Evolutionary conservation across 2,329 filamentous ascomycete species (phyloP), one percentile per base, ranked within the genome.

Genomic region (Neoascochyta sp.): DNA sequence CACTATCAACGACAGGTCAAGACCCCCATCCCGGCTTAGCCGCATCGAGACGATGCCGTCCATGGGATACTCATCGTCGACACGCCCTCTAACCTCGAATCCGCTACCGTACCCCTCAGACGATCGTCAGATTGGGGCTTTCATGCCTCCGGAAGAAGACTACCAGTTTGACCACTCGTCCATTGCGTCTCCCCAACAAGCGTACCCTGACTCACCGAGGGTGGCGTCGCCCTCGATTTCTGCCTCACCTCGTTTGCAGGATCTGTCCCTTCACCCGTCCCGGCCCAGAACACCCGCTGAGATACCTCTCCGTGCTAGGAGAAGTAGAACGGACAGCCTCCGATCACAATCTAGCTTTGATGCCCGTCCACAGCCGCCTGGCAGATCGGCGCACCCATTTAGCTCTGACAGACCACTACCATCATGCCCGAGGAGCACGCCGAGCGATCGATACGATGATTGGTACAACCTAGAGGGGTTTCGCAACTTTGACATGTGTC

Each of bases 401-500:
- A 45, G 39, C 20, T 22, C 52, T 5, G 45, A 54, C 24, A 53
- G 33, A 26, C 54, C 55, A 7, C 34, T 63, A 2, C 57, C 83
- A 3, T 72, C 79, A 3, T 95, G 89, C 48, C 81, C 81, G 5
- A 74, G 86, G 38, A 76, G 74, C 21, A 66, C 72, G 4, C 75
- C 77, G 8, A 73, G 78, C 9, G 66, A 74, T 7, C 80, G 80
- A 2, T 74, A 80, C 39, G 70, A 81, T 40, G 86, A 92, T 51
- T 95, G 89, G 86, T 79, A 88, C 39, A 89, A 82, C 0, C 69
- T 95, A 4, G 77, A 78, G 4, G 76, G 78, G 9, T 76, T 80
- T 39, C 74, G 80, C 9, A 76, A 76, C 37, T 83, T 95, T 47
- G 78, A 86, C 41, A 82, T 95, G 24, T 95, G 90, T 49, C 85